These are phyloP conservation scores for Gracilaria vermiculophylla DNA, from an alignment of 23 red algal species.

Conservation along the genomic window DNA sequence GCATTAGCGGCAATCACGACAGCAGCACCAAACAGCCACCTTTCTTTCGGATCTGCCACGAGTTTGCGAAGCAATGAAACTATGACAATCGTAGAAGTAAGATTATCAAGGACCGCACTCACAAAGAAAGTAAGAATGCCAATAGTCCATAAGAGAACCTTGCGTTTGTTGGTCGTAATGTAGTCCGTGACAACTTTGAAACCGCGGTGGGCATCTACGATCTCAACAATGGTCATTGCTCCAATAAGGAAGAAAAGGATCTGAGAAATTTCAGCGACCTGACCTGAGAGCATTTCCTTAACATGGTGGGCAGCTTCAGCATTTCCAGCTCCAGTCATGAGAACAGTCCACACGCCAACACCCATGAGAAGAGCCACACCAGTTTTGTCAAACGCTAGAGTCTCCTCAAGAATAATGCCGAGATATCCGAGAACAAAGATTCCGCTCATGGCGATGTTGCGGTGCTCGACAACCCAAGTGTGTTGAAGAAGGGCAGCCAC, in stretches of 20 bases:
- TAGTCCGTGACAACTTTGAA: constrained; percentile 92
- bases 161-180: constrained; percentile 74
- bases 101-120: constrained; percentile 91
- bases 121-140: constrained; percentile 92
- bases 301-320: constrained; percentile 30
- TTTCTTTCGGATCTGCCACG: constrained; percentile 73
- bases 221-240: constrained; percentile 98
- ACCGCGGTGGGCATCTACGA: constrained; percentile 92
- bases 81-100: constrained; percentile 98
- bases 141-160: constrained; percentile 81
- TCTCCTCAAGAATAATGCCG: constrained; percentile 95
- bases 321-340: constrained; percentile 46
- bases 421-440: constrained; percentile 86
- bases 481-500: constrained; percentile 74
- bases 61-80: constrained; percentile 90
- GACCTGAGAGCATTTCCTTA: constrained; percentile 37
- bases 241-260: constrained; percentile 96
- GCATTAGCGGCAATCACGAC: constrained; percentile 98
- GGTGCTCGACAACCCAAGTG: constrained; percentile 84
- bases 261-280: constrained; percentile 72
- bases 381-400: constrained; percentile 91
- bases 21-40: constrained; percentile 81
- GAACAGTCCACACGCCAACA: constrained; percentile 79
- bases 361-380: constrained; percentile 88
- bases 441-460: constrained; percentile 61